Evolutionary conservation across 805 yeast species (phyloP), one percentile per base, ranked within the genome.

Genomic region (Candida berthetii): DNA sequence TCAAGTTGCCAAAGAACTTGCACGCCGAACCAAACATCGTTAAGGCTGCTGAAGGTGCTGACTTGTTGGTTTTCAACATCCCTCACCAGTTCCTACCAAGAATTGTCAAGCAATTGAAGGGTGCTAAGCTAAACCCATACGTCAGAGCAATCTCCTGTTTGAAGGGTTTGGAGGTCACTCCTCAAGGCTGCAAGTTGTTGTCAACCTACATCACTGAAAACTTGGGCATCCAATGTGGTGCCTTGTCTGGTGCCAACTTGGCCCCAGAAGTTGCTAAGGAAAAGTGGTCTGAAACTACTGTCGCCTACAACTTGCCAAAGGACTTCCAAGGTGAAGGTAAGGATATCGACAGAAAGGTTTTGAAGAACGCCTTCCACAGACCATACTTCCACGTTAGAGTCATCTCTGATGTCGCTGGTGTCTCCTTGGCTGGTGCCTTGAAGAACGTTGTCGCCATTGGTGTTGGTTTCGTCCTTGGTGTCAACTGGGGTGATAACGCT

Each of bases 401-500:
- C 45, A 77, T 88, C 44, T 81, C 81, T 45, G 99, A 93, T 63
- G 95, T 91, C 43, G 95, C 95, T 19, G 99, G 99, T 62, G 93
- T 89, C 44, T 87, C 96, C 2, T 78, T 93, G 46, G 95, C 96
- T 35, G 99, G 99, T 61, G 99, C 99, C 10, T 76, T 93, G 65
- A 93, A 93, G 71, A 93, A 93, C 67, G 86, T 93, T 40, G 91
- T 91, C 48, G 99, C 99, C 31, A 71, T 89, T 58, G 95, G 96
- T 49, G 96, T 95, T 47, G 99, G 99, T 42, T 86, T 93, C 60
- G 98, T 91, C 48, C 96, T 88, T 66, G 99, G 99, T 54, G 75
- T 86, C 48, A 96, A 95, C 48, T 93, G 99, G 99, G 99, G 99
- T 64, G 96, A 89, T 66, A 93, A 93, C 63, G 98, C 99, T 49